Evolutionary conservation across 2,329 filamentous ascomycete species (phyloP).

Genomic region (Pseudocercospora ulei): DNA sequence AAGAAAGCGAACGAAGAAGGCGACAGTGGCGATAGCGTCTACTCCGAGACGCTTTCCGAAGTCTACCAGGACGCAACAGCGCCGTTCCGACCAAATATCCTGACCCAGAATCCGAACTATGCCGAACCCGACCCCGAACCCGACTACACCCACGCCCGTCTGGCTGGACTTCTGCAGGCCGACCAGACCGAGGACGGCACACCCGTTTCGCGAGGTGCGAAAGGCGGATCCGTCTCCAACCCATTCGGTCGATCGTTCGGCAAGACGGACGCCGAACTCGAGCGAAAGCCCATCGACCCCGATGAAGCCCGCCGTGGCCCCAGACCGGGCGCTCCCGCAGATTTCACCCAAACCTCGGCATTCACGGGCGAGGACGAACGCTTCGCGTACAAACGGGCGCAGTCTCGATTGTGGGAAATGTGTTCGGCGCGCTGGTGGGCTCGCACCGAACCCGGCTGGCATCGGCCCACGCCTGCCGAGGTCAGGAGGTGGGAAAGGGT

Average conservation of each 20-base stretch:
- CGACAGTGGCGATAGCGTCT: constrained; percentile 44
- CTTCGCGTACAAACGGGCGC: constrained; percentile 70
- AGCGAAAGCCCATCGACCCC: constrained; percentile 31
- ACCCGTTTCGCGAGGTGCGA: constrained; percentile 17
- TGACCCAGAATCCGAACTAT: constrained; percentile 47
- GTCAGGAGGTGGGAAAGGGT: constrained; percentile 56
- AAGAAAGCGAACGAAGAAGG: constrained; percentile 20
- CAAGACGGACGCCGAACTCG: constrained; percentile 30
- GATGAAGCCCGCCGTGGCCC: constrained; percentile 29
- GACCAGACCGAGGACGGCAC: constrained; percentile 42
- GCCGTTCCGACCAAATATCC: constrained; percentile 70
- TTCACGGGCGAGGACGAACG: constrained; percentile 74
- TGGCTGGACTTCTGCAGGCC: constrained; percentile 34
- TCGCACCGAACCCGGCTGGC: constrained; percentile 53
- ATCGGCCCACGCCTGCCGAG: constrained; percentile 55
- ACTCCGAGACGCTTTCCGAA: constrained; percentile 59
- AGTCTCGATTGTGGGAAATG: constrained; percentile 72
- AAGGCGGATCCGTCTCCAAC: constrained; percentile 30
- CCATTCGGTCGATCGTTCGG: constrained; percentile 31
- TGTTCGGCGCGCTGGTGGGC: constrained; percentile 64
- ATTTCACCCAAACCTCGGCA: constrained; percentile 58
- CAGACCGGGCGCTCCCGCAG: constrained; percentile 33
- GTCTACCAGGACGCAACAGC: constrained; percentile 68
- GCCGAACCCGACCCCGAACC: constrained; percentile 31
- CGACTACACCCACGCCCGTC: constrained; percentile 34